Conservation (phyloP, 495 filamentous ascomycete genomes). For the Chaetomium fimeti region DNA sequence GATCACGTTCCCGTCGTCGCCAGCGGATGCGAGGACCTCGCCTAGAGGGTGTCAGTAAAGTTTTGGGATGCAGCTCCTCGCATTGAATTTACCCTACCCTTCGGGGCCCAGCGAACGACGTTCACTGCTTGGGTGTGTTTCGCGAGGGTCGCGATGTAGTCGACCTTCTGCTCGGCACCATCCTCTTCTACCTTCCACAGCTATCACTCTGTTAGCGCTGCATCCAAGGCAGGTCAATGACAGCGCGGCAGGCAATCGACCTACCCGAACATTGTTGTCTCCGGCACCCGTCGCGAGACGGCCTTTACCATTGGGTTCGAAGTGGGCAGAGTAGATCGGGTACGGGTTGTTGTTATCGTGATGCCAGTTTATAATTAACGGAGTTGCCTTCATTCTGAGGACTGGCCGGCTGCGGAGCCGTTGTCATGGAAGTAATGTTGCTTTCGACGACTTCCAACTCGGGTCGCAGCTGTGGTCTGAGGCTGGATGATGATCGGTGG, state of each 20-base stretch:
- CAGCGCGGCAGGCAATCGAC: conserved; percentile 31
- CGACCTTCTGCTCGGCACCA: conserved; percentile 83
- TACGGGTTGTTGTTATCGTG: conserved; percentile 84
- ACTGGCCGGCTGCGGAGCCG: conserved; percentile 16
- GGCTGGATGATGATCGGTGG: background rate
- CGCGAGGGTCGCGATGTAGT: conserved; percentile 83
- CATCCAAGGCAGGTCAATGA: background rate
- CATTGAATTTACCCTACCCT: conserved; percentile 56
- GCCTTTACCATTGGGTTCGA: conserved; percentile 89
- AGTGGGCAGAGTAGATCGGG: conserved; percentile 94
- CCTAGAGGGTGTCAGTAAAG: conserved; percentile 53
- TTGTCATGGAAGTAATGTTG: conserved; percentile 21
- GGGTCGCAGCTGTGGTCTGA: background rate
- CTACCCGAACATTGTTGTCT: conserved; percentile 93
- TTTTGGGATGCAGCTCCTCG: background rate
- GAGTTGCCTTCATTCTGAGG: conserved; percentile 79
- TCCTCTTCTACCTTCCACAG: conserved; percentile 86
- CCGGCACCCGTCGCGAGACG: conserved; percentile 92
- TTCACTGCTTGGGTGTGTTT: conserved; percentile 98
- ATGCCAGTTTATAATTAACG: conserved; percentile 93
- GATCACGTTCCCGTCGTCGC: conserved; percentile 95
- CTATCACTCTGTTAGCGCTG: conserved; percentile 43
- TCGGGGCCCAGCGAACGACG: conserved; percentile 92
- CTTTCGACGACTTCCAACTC: background rate
- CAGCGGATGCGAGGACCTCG: conserved; percentile 89